Conservation (phyloP, 148 eudicot species). For the Limonium bicolor region DNA sequence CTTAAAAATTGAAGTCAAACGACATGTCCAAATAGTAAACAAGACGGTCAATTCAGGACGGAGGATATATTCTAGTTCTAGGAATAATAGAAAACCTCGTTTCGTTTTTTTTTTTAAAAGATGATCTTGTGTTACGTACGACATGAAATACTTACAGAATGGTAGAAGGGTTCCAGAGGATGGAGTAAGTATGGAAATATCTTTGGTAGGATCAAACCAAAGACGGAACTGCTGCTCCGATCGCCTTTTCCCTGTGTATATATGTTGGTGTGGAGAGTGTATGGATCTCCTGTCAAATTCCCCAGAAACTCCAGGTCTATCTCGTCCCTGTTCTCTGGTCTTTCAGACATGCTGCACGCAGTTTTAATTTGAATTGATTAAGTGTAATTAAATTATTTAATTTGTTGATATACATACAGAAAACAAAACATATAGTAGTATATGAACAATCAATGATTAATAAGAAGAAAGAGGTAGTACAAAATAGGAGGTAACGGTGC, state of each 20-base stretch:
- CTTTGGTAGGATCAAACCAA: not conserved
- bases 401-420: no score
- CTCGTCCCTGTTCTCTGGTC: not conserved
- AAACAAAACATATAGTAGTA: not conserved
- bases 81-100: not conserved
- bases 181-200: not conserved
- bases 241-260: not conserved
- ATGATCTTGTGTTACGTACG: no score
- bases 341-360: not conserved
- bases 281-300: not conserved
- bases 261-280: not conserved
- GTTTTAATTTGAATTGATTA: no score
- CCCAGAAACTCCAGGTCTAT: not conserved
- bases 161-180: not conserved
- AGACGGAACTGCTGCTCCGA: not conserved
- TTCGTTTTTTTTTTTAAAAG: no score
- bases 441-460: not conserved
- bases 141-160: not conserved
- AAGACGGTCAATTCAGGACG: no score
- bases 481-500: constrained; percentile 21
- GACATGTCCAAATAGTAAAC: no score
- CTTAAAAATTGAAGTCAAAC: no score
- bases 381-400: no score
- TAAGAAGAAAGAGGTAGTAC: no score
- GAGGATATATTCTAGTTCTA: not conserved